Conservation (phyloP, 2,329 filamentous ascomycete species). For the Colletotrichum truncatum region DNA sequence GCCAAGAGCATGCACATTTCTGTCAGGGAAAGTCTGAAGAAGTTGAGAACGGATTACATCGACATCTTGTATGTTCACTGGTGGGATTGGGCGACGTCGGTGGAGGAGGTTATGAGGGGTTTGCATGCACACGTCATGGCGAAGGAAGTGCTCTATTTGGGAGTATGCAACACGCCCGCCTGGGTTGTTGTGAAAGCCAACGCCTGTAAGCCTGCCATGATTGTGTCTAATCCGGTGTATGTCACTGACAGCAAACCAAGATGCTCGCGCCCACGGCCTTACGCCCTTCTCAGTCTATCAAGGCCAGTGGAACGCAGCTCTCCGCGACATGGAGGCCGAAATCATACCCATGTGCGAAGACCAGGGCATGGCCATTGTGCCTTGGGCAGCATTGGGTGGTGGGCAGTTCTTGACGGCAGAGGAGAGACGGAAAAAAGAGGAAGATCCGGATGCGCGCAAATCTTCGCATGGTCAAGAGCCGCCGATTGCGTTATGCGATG, state of each 20-base stretch:
- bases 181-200: slow-evolving; percentile 49
- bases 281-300: slow-evolving; percentile 49
- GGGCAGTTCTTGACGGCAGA: slow-evolving; percentile 56
- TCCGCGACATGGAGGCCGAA: slow-evolving; percentile 48
- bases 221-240: accelerated
- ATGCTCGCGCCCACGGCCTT: slow-evolving; percentile 42
- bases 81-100: slow-evolving; percentile 50
- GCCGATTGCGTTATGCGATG: not conserved
- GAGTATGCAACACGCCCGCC: slow-evolving; percentile 48
- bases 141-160: slow-evolving; percentile 51
- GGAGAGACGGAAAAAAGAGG: slow-evolving; percentile 37
- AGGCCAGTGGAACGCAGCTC: slow-evolving; percentile 44
- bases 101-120: slow-evolving; percentile 51
- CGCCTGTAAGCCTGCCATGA: slow-evolving; percentile 31
- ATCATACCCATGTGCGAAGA: slow-evolving; percentile 51
- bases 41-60: slow-evolving; percentile 53
- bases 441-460: slow-evolving; percentile 1
- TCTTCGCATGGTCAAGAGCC: not conserved
- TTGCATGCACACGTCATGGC: slow-evolving; percentile 49
- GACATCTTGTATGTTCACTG: slow-evolving; percentile 54
- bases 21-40: slow-evolving; percentile 51
- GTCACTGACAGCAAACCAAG: not conserved
- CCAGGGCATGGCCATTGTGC: slow-evolving; percentile 60
- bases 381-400: slow-evolving; percentile 67
- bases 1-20: slow-evolving; percentile 49